Evolutionary conservation across 1,139 yeast genomes (phyloP).

Genomic region (Zhuliangozyma blackwelliae): DNA sequence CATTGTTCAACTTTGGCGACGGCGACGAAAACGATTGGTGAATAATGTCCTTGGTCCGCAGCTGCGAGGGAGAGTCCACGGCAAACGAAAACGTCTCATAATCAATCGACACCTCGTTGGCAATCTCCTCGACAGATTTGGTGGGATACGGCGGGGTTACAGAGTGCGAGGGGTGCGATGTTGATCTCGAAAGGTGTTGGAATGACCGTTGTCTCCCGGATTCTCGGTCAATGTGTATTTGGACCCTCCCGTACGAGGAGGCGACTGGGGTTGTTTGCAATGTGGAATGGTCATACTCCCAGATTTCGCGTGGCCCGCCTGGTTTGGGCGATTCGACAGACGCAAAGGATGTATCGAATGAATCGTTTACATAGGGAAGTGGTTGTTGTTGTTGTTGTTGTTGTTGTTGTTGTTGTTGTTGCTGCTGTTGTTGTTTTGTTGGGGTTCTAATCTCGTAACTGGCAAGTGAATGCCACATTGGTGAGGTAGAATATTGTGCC

Average conservation of each 20-base stretch:
- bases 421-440: background rate
- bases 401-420: background rate
- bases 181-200: conserved; percentile 11
- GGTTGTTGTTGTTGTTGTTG: conserved; percentile 1
- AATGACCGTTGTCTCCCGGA: conserved; percentile 4
- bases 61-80: conserved; percentile 7
- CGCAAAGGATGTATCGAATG: conserved; percentile 12
- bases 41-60: conserved; percentile 7
- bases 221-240: background rate
- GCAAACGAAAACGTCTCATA: conserved; percentile 1
- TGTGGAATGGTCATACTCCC: conserved; percentile 23
- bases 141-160: conserved; percentile 8
- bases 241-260: background rate
- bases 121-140: conserved; percentile 6
- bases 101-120: conserved; percentile 3
- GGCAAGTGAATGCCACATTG: too few species aligned
- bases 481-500: too few species aligned
- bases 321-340: conserved; percentile 34
- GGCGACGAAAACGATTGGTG: conserved; percentile 3
- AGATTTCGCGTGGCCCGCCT: conserved; percentile 40
- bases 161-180: conserved; percentile 3
- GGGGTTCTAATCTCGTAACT: background rate
- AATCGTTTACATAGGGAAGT: conserved; percentile 6
- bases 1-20: conserved; percentile 7
- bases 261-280: background rate